phyloP scores from a whole-genome alignment of 768 basidiomycete genomes.

The Pleurotus djamor region DNA sequence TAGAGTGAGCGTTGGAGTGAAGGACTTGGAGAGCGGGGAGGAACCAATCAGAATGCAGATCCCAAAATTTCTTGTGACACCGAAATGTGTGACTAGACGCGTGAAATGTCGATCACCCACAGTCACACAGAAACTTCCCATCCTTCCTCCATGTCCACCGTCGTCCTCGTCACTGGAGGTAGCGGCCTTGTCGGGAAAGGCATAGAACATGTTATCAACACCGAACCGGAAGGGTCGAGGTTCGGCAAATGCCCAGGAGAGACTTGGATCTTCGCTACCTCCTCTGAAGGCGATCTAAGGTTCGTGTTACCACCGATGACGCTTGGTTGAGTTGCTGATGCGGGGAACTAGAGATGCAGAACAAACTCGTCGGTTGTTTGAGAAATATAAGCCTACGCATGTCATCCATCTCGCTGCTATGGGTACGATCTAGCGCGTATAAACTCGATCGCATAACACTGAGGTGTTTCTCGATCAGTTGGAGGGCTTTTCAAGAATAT shows the following conservation, averaged over 20 bases:
- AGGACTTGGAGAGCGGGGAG: background rate
- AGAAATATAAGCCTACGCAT: constrained; percentile 92
- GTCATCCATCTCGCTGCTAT: constrained; percentile 96
- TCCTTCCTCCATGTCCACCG: constrained; percentile 16
- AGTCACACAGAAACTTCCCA: background rate
- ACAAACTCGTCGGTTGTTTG: constrained; percentile 72
- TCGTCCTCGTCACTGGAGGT: constrained; percentile 83
- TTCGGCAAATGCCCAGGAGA: constrained; percentile 79
- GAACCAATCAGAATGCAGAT: background rate
- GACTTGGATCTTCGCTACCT: constrained; percentile 82
- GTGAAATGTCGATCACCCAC: background rate
- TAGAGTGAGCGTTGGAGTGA: background rate
- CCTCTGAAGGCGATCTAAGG: constrained; percentile 85
- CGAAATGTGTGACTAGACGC: background rate
- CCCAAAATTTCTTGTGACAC: background rate
- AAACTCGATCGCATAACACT: background rate
- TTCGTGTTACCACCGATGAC: constrained; percentile 22
- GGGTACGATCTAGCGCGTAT: constrained; percentile 43
- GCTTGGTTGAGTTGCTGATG: background rate
- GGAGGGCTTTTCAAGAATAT: constrained; percentile 96
- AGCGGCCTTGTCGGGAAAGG: constrained; percentile 87
- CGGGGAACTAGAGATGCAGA: constrained; percentile 55
- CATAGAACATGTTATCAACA: constrained; percentile 75
- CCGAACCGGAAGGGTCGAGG: constrained; percentile 72
- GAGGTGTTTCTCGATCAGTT: constrained; percentile 42